phyloP scores from a whole-genome alignment of 371 early-diverging fungal species.

The Rhizomucor pusillus region DNA sequence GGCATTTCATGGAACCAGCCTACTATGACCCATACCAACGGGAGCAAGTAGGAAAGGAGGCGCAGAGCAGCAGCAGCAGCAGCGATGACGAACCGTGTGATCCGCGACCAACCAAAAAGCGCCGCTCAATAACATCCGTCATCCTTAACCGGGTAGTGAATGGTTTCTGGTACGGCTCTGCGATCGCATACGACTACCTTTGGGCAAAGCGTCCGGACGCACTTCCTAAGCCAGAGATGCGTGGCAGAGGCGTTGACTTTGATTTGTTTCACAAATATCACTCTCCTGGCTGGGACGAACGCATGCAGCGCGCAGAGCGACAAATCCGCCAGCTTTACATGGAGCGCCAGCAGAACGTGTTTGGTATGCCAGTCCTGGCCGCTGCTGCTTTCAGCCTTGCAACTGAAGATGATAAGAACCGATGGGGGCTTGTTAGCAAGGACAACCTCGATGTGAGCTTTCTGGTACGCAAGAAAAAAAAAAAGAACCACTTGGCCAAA shows the following conservation, averaged over 20 bases:
- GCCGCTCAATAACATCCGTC: neutral
- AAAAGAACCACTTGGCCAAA: too few relatives aligned
- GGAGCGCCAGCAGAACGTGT: neutral
- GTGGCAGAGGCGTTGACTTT: conserved; percentile 1
- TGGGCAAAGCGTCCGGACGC: neutral
- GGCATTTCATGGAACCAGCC: neutral
- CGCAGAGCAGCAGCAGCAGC: neutral
- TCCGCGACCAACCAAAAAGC: neutral
- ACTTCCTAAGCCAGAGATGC: neutral
- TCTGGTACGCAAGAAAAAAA: too few relatives aligned
- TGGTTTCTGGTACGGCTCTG: neutral
- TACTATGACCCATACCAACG: conserved; percentile 1
- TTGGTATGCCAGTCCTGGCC: neutral
- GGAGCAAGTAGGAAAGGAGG: neutral
- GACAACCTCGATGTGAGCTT: neutral
- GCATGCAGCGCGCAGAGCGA: neutral
- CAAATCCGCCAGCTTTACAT: neutral
- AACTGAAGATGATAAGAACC: neutral
- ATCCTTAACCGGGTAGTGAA: neutral
- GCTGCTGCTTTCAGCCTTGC: neutral
- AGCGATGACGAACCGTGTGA: too few relatives aligned
- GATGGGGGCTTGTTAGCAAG: conserved; percentile 4
- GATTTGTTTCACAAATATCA: neutral
- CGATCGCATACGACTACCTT: neutral
- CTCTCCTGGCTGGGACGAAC: neutral